Evolutionary conservation across 345 rosid genomes (phyloP), one percentile per base, ranked within the genome.

Genomic region (Sonneratia caseolaris): DNA sequence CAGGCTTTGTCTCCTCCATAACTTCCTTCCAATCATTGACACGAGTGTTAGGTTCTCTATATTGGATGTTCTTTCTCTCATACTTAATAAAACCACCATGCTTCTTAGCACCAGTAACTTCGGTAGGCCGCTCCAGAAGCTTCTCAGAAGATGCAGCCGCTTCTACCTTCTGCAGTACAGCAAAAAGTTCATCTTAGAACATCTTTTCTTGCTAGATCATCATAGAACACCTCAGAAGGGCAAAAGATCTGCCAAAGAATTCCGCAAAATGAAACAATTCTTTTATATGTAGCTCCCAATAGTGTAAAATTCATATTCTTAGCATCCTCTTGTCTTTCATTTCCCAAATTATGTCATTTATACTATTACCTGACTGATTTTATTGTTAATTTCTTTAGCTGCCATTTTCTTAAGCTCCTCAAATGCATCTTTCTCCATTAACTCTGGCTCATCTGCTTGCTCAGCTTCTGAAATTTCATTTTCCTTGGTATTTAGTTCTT

Each of bases 1-100:
- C 91, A 69, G 97, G 96, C 69, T 86, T 82, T 64, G 96, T 69
- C 76, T 83, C 88, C 83, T 86, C 89, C 90, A 83, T 89, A 70
- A 96, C 99, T 84, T 96, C 99, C 10, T 89, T 84, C 97, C 97
- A 96, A 71, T 96, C 99, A 64, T 83, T 82, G 86, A 92, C 79
- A 45, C 98, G 92, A 65, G 83, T 83, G 76, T 77, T 88, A 62
- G 99, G 96, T 76, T 96, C 97, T 80, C 99, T 87, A 78, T 96
- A 96, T 56, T 81, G 85, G 61, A 92, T 86, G 42, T 96, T 96
- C 78, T 96, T 96, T 15, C 98, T 97, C 79, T 96, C 97, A 74
- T 96, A 96, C 78, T 89, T 83, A 71, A 96, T 72, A 72, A 96
- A 96, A 47, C 99, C 99, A 24, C 98, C 76, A 75, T 91, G 86